Conservation (phyloP, 305 asterid species). For the Fraxinus floribunda region DNA sequence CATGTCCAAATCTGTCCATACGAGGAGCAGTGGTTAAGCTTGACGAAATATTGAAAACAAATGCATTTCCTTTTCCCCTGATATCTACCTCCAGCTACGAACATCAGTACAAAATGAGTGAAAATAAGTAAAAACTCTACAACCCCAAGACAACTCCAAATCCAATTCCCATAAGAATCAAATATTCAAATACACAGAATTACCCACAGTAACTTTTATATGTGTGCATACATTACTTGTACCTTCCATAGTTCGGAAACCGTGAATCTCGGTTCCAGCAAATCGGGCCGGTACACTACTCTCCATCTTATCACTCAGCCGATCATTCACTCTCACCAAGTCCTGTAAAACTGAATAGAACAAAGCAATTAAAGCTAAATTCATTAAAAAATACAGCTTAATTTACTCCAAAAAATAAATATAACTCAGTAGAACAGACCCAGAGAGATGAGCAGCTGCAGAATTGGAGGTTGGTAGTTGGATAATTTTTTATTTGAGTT, state of each 20-base stretch:
- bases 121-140: constrained; percentile 1
- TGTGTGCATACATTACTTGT: constrained; percentile 6
- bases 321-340: background rate
- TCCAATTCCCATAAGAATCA: constrained; percentile 12
- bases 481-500: background rate
- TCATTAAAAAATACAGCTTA: background rate
- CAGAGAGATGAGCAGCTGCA: background rate
- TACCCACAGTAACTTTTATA: background rate
- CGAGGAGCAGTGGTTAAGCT: constrained; percentile 10
- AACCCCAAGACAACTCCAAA: constrained; percentile 20
- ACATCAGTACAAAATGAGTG: constrained; percentile 2
- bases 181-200: constrained; percentile 7
- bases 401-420: background rate
- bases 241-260: constrained; percentile 61
- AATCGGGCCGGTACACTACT: constrained; percentile 30
- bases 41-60: constrained; percentile 15
- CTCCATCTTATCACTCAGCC: constrained; percentile 34
- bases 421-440: background rate
- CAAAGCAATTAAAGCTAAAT: background rate
- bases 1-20: constrained; percentile 77
- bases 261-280: constrained; percentile 59
- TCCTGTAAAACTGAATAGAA: background rate
- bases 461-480: background rate
- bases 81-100: background rate
- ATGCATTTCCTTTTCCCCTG: background rate